Percentiles rank a stretch among this genome's conserved stretches.
Conservation (phyloP, 2,329 filamentous ascomycete species). For the Xylaria sp. region DNA sequence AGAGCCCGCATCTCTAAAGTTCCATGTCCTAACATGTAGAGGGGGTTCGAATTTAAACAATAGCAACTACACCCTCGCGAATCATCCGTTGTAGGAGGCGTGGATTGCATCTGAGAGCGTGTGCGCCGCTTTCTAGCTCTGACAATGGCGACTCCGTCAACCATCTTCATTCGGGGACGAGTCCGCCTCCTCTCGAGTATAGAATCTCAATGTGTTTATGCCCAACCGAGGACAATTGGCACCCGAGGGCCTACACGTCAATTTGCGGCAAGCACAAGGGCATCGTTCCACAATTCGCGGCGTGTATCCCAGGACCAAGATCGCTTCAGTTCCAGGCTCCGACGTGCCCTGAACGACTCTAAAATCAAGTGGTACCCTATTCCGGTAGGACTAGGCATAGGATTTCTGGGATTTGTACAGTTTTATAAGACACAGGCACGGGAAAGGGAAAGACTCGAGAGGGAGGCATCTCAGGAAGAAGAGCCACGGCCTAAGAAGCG, state of each 20-base stretch:
- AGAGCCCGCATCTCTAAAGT: slow-evolving; percentile 5
- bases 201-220: slow-evolving; percentile 39
- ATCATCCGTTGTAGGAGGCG: slow-evolving; percentile 8
- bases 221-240: slow-evolving; percentile 37
- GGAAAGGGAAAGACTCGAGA: slow-evolving; percentile 64
- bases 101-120: slow-evolving; percentile 8
- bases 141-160: slow-evolving; percentile 44
- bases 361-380: slow-evolving; percentile 90
- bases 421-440: slow-evolving; percentile 77
- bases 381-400: slow-evolving; percentile 85
- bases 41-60: slow-evolving; percentile 10
- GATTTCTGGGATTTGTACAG: slow-evolving; percentile 83
- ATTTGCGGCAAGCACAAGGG: slow-evolving; percentile 46
- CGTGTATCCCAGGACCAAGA: slow-evolving; percentile 54
- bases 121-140: neutral
- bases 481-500: slow-evolving; percentile 61
- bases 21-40: slow-evolving; percentile 12
- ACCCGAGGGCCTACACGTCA: slow-evolving; percentile 41
- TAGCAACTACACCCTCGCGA: neutral
- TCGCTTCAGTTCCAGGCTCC: slow-evolving; percentile 63
- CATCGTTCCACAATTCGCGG: slow-evolving; percentile 57
- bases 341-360: slow-evolving; percentile 61
- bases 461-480: slow-evolving; percentile 57
- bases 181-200: slow-evolving; percentile 30
- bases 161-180: slow-evolving; percentile 38